Percentiles rank a stretch among this genome's conserved stretches.
phyloP scores from a whole-genome alignment of 345 rosid species.

The Eucalyptus melliodora region DNA sequence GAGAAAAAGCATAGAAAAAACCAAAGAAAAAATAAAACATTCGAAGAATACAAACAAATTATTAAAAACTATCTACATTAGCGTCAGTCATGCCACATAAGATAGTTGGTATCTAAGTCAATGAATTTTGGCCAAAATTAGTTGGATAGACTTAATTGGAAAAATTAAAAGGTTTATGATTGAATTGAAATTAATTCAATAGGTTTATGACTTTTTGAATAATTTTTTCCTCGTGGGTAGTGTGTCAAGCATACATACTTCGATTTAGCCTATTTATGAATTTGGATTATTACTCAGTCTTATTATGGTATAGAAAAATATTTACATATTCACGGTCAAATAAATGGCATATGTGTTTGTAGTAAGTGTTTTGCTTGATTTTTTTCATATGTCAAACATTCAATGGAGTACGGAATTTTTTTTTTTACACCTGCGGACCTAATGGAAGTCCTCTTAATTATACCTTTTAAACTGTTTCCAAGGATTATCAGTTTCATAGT shows the following conservation, averaged over 20 bases:
- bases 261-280: neutral
- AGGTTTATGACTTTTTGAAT: no score
- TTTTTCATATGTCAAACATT: neutral
- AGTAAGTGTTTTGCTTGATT: neutral
- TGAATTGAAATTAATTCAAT: no score
- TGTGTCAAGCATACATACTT: neutral
- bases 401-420: no score
- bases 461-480: neutral
- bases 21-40: neutral
- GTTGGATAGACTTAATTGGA: no score
- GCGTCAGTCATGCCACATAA: accelerated
- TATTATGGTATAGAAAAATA: neutral
- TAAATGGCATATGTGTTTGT: neutral
- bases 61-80: no score
- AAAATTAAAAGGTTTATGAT: no score
- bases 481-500: no score
- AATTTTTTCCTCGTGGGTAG: neutral
- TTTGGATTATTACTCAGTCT: neutral
- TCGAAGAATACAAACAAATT: no score
- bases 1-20: neutral
- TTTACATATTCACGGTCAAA: no score
- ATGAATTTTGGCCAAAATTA: neutral
- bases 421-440: neutral
- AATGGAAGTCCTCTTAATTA: no score
- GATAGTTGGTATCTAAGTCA: accelerated